phyloP scores from a whole-genome alignment of 2,329 filamentous ascomycete genomes.

The Colletotrichum brevisporum region DNA sequence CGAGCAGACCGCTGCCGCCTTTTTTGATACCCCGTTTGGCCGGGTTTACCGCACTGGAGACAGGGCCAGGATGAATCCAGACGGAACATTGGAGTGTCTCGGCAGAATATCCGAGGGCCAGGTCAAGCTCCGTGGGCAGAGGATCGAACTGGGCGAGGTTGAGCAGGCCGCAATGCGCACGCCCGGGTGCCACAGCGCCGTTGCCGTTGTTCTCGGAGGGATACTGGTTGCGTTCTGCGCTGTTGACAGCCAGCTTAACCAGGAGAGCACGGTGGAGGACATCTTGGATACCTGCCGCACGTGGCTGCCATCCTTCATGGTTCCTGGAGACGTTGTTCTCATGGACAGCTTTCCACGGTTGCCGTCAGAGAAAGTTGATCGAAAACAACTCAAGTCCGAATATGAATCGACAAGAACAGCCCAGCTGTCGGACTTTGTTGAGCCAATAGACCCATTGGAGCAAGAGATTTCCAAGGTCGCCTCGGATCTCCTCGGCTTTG shows the following conservation, averaged over 20 bases:
- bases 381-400: constrained; percentile 66
- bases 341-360: constrained; percentile 78
- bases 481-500: constrained; percentile 55
- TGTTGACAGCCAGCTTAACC: constrained; percentile 55
- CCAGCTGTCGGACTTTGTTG: constrained; percentile 8
- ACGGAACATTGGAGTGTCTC: constrained; percentile 84
- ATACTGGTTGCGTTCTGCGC: constrained; percentile 83
- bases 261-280: constrained; percentile 43
- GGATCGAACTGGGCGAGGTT: constrained; percentile 84
- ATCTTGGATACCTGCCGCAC: constrained; percentile 74
- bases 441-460: constrained; percentile 36
- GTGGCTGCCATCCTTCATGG: constrained; percentile 89
- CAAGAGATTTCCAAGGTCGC: constrained; percentile 57
- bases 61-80: constrained; percentile 76
- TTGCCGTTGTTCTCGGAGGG: constrained; percentile 76
- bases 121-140: constrained; percentile 88
- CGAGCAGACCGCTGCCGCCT: constrained; percentile 80
- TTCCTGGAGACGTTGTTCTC: constrained; percentile 80
- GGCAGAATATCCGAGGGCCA: constrained; percentile 86
- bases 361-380: constrained; percentile 87
- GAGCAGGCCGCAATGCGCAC: constrained; percentile 78
- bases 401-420: constrained; percentile 26
- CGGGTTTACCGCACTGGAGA: constrained; percentile 88
- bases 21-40: constrained; percentile 78
- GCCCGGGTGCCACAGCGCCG: constrained; percentile 73